These are phyloP conservation scores for Hyparrhenia diplandra DNA, from an alignment of 176 grass and related monocot genomes.

Conservation along the genomic window DNA sequence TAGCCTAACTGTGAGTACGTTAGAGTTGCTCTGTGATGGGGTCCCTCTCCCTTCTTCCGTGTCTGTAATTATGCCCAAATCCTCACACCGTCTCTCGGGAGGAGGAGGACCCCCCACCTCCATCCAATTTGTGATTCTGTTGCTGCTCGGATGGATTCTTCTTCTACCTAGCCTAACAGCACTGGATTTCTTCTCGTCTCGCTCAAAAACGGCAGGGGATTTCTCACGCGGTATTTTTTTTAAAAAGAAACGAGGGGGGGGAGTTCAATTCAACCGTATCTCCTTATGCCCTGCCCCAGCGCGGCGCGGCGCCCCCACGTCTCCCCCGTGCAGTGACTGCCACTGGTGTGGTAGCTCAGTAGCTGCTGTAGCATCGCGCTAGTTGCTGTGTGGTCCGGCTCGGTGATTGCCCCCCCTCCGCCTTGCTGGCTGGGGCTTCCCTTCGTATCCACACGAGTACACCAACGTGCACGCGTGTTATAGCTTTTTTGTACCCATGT, in stretches of 20 bases:
- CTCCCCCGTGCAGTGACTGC: neutral
- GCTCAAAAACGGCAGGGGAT: neutral
- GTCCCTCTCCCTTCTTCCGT: neutral
- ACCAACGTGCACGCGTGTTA: neutral
- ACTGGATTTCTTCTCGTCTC: neutral
- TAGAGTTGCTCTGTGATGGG: neutral
- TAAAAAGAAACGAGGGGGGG: too few species aligned
- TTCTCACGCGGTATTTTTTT: neutral
- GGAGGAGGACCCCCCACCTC: too few species aligned
- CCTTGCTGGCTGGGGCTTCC: neutral
- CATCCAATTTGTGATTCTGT: neutral
- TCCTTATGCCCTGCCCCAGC: too few species aligned
- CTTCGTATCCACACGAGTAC: slow-evolving; percentile 22
- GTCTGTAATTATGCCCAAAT: neutral
- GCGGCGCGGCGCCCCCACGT: too few species aligned
- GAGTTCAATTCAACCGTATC: neutral
- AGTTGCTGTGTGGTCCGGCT: neutral
- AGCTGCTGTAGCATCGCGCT: neutral
- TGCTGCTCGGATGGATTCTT: neutral
- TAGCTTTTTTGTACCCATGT: neutral
- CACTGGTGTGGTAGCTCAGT: neutral
- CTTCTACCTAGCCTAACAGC: neutral
- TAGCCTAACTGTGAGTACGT: neutral
- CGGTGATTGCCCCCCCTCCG: neutral
- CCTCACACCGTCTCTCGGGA: neutral